Conservation (phyloP, 2,329 filamentous ascomycete species). For the Hirsutella minnesotensis region DNA sequence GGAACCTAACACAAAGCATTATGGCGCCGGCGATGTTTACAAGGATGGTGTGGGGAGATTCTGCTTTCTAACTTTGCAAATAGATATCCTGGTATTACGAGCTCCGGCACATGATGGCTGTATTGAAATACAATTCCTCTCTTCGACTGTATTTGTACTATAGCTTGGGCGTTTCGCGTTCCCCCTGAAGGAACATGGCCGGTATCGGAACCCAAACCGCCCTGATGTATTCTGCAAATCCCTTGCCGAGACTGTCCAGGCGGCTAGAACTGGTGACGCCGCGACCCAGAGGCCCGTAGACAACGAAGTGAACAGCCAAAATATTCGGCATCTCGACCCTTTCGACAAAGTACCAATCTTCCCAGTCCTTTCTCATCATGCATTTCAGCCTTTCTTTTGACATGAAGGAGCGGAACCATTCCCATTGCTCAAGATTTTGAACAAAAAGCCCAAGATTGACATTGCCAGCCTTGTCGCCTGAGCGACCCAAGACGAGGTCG, state of each 20-base stretch:
- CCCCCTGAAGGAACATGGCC: constrained; percentile 7
- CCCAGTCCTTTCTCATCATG: constrained; percentile 22
- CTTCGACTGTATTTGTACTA: too few species aligned
- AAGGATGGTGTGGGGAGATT: too few species aligned
- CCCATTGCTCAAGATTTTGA: constrained; percentile 27
- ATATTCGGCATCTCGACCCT: constrained; percentile 34
- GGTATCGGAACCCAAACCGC: constrained; percentile 12
- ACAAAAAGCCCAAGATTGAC: constrained; percentile 34
- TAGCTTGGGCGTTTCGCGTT: background rate
- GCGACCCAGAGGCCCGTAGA: constrained; percentile 31
- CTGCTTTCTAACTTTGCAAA: too few species aligned
- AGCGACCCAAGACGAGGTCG: constrained; percentile 17
- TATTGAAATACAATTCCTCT: too few species aligned
- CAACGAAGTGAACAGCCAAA: constrained; percentile 35
- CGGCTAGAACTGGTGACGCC: constrained; percentile 34
- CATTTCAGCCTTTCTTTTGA: constrained; percentile 23
- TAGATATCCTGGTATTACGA: too few species aligned
- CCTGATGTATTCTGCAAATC: constrained; percentile 36
- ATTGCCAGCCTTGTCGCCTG: constrained; percentile 30
- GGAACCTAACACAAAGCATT: too few species aligned
- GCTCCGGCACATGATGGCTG: too few species aligned
- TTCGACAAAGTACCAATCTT: constrained; percentile 24
- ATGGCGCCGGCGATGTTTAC: too few species aligned
- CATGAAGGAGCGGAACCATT: constrained; percentile 31
- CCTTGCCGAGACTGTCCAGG: constrained; percentile 39